A percentile compares a stretch with the other conserved stretches of the same genome.
phyloP scores from a whole-genome alignment of 2,329 filamentous ascomycete species.

The Aureobasidium namibiae region DNA sequence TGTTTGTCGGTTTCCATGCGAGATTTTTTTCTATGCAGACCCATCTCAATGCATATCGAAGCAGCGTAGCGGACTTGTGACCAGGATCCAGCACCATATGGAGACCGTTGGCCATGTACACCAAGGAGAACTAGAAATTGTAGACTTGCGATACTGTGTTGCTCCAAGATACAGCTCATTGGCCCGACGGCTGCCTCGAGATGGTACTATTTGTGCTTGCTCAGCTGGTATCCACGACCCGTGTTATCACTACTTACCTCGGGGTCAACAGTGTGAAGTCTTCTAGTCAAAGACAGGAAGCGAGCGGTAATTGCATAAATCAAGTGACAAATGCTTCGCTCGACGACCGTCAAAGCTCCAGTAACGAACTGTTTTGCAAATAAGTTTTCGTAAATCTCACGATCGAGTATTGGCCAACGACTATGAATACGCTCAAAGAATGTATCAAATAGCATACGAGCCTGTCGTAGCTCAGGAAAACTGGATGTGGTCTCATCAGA shows the following conservation, averaged over 20 bases:
- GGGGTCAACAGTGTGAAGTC: neutral
- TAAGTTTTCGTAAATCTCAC: neutral
- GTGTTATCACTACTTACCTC: neutral
- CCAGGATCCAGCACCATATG: neutral
- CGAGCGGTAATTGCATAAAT: neutral
- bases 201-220: neutral
- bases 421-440: neutral
- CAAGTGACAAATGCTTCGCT: neutral
- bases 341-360: neutral
- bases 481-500: neutral
- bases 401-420: neutral
- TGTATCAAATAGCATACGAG: neutral
- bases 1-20: neutral
- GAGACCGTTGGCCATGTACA: neutral
- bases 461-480: neutral
- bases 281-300: neutral
- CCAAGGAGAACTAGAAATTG: neutral
- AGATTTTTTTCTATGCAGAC: neutral
- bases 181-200: neutral
- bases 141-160: neutral
- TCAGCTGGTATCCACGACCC: neutral
- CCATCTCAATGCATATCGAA: neutral
- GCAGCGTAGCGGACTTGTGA: neutral
- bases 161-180: neutral
- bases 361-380: neutral